phyloP scores from a whole-genome alignment of 192 early-diverging fungal species.

The Helicostylum pulchrum region DNA sequence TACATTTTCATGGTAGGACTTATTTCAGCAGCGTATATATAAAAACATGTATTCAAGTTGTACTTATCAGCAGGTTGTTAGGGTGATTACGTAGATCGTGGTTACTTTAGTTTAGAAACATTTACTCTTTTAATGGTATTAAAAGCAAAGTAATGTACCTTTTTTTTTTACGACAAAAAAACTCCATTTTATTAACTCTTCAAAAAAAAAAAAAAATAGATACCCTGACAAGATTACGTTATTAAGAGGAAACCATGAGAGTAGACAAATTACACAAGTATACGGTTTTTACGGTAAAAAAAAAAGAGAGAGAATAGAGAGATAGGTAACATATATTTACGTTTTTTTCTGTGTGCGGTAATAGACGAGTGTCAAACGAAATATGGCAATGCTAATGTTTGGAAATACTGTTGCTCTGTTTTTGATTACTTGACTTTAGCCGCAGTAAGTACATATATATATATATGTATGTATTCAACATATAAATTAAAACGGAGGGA shows the following conservation, averaged over 20 bases:
- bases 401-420: constrained; percentile 93
- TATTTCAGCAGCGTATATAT: not conserved
- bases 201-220: constrained; percentile 51
- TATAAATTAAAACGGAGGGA: not conserved
- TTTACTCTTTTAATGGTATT: constrained; percentile 90
- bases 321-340: not conserved
- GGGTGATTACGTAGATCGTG: constrained; percentile 99
- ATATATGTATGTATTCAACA: not conserved
- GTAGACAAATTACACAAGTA: constrained; percentile 91
- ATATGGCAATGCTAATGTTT: constrained; percentile 93
- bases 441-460: constrained; percentile 57
- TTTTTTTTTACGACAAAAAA: not conserved
- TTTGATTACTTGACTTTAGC: constrained; percentile 91
- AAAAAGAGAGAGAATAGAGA: too few species aligned
- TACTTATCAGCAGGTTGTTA: constrained; percentile 21
- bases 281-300: constrained; percentile 86
- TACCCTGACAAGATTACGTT: constrained; percentile 96
- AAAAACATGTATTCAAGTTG: not conserved
- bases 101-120: constrained; percentile 95
- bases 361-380: constrained; percentile 91
- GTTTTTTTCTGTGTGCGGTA: not conserved
- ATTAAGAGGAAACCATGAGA: constrained; percentile 94
- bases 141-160: constrained; percentile 73
- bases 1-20: constrained; percentile 93
- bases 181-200: not conserved